These are phyloP conservation scores for Sporothrix mexicana DNA, from an alignment of 2,329 filamentous ascomycete species.

Conservation along the genomic window DNA sequence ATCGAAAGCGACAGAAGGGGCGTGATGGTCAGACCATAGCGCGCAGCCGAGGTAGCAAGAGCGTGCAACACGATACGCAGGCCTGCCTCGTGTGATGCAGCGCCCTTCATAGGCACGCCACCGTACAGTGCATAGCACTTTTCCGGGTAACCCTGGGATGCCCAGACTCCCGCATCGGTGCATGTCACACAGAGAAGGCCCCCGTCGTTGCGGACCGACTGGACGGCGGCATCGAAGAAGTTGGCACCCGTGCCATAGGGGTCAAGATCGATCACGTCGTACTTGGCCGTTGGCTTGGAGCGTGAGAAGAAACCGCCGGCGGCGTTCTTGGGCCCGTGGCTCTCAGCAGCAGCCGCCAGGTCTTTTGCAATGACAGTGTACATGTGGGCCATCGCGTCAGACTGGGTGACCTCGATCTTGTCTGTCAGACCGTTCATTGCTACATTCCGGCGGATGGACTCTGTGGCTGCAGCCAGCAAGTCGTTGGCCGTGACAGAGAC, in stretches of 20 bases:
- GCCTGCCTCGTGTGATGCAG: conserved; percentile 86
- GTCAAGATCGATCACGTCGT: conserved; percentile 95
- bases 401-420: conserved; percentile 74
- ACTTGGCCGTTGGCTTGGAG: conserved; percentile 57
- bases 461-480: conserved; percentile 75
- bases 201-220: conserved; percentile 81
- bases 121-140: conserved; percentile 96
- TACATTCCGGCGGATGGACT: conserved; percentile 83
- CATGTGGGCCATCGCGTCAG: conserved; percentile 91
- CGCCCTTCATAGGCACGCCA: conserved; percentile 82
- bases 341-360: conserved; percentile 47
- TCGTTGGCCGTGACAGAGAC: conserved; percentile 90
- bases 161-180: conserved; percentile 94
- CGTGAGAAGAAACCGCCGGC: background rate
- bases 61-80: conserved; percentile 84
- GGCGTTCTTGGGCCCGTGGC: background rate
- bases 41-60: conserved; percentile 78
- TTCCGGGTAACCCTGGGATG: conserved; percentile 90
- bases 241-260: conserved; percentile 93
- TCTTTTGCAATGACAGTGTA: conserved; percentile 70
- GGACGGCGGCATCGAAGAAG: conserved; percentile 89
- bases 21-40: conserved; percentile 87
- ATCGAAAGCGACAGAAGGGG: conserved; percentile 92
- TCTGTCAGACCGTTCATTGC: conserved; percentile 77
- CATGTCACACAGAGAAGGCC: conserved; percentile 94